Evolutionary conservation across 2,329 filamentous ascomycete species (phyloP).

Genomic region (Hymenotorrendiella dingleyae): DNA sequence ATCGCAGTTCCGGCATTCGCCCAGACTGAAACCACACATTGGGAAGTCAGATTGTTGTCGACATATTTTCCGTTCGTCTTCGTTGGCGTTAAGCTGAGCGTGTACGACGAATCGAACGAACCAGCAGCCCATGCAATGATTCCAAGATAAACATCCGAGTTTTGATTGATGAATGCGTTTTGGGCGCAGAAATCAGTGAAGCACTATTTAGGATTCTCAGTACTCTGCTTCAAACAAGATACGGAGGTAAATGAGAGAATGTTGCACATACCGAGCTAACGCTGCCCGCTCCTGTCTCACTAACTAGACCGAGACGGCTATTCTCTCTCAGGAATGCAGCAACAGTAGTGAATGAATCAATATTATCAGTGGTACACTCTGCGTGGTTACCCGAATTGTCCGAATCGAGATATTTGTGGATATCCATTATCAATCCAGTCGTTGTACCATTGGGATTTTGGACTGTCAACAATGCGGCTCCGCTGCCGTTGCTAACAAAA

Average conservation of each 20-base stretch:
- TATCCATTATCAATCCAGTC: slow-evolving; percentile 48
- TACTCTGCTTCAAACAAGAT: neutral
- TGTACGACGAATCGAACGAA: slow-evolving; percentile 24
- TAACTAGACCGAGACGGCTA: slow-evolving; percentile 41
- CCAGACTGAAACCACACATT: slow-evolving; percentile 23
- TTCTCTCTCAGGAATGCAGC: slow-evolving; percentile 42
- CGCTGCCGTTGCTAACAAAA: slow-evolving; percentile 44
- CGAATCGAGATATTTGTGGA: slow-evolving; percentile 56
- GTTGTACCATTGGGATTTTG: slow-evolving; percentile 53
- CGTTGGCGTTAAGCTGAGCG: slow-evolving; percentile 19
- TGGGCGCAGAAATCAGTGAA: slow-evolving; percentile 23
- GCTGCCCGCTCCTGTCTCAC: slow-evolving; percentile 42
- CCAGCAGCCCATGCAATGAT: slow-evolving; percentile 35
- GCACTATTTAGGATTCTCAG: slow-evolving; percentile 8
- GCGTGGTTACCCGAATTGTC: slow-evolving; percentile 49
- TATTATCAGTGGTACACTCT: slow-evolving; percentile 48
- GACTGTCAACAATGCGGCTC: slow-evolving; percentile 44
- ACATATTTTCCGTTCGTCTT: slow-evolving; percentile 20
- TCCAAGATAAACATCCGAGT: slow-evolving; percentile 33
- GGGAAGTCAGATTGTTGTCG: slow-evolving; percentile 17
- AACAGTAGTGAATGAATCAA: slow-evolving; percentile 40
- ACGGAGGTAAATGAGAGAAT: neutral
- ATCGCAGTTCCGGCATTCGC: slow-evolving; percentile 12
- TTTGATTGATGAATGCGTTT: slow-evolving; percentile 22
- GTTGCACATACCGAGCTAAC: slow-evolving; percentile 11